Base-by-base conservation (phyloP, 2,329 filamentous ascomycete genomes). In the Coniella vitis region DNA sequence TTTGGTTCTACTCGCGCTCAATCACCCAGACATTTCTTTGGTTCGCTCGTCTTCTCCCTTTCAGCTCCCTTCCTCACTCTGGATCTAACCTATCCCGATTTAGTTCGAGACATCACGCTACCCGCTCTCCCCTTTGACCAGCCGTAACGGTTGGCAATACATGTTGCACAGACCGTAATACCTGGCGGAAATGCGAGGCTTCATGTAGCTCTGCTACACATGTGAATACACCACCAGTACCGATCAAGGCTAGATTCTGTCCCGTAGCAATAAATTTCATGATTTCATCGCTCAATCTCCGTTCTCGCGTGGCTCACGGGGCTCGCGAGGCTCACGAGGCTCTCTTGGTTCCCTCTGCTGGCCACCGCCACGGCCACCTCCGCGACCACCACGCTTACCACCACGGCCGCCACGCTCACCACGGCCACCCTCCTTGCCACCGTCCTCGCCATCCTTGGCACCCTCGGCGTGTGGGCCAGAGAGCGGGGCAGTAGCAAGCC, bases 401-500 rank as follows among this genome's bases (percentile, higher is more conserved):
- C 73, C 70, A 57, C 76, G 72, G 38, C 65, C 67, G 39, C 67
- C 68, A 42, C 64, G 65, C 51, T 67, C 65, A 51, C 71, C 69
- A 41, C 68, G 71, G 42, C 65, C 65, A 36, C 72, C 72, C 38
- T 49, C 56, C 67, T 72, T 76, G 55, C 65, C 65, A 55, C 65
- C 65, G 60, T 77, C 74, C 32, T 63, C 62, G 41, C 57, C 63
- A 21, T 65, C 65, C 53, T 65, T 63, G 51, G 62, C 60, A 34
- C 60, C 69, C 16, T 73, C 72, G 61, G 74, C 74, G 37, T 76
- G 76, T 55, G 62, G 66, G 54, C 60, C 67, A 38, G 69, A 66
- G 34, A 90, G 74, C 60, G 79, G 78, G 56, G 86, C 82, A n/a
- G 83, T 93, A 47, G 91, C 91, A 63, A 98, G 76, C 56, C 91